A percentile compares a stretch with the other conserved stretches of the same genome.
These are phyloP conservation scores for Pharnaceum exiguum DNA, from an alignment of 148 eudicot species.

Conservation along the genomic window DNA sequence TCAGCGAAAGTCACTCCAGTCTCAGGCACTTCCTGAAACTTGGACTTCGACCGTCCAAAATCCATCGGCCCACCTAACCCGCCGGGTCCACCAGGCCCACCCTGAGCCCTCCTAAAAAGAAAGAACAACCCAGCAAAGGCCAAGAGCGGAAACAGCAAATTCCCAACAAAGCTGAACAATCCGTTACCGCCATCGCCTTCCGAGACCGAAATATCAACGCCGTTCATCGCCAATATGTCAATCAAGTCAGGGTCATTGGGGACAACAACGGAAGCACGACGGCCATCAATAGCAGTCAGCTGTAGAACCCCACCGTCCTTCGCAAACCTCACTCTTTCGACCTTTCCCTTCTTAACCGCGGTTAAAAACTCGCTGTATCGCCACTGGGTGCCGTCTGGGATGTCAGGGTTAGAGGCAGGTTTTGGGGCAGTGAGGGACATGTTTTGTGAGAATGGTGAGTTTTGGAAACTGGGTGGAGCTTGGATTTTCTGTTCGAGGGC, in stretches of 20 bases:
- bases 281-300: slow-evolving; percentile 84
- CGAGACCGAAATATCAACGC: slow-evolving; percentile 88
- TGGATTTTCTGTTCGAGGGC: background rate
- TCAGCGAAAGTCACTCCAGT: slow-evolving; percentile 87
- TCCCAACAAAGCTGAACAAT: slow-evolving; percentile 70
- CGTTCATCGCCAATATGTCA: slow-evolving; percentile 90
- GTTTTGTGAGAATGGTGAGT: slow-evolving; percentile 55
- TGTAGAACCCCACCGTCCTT: slow-evolving; percentile 80
- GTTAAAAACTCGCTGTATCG: slow-evolving; percentile 90
- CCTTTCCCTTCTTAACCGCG: slow-evolving; percentile 94
- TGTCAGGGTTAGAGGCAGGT: slow-evolving; percentile 47
- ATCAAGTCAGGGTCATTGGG: slow-evolving; percentile 96
- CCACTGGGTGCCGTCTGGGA: slow-evolving; percentile 87
- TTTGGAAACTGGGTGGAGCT: slow-evolving; percentile 28
- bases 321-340: slow-evolving; percentile 80
- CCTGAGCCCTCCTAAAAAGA: slow-evolving; percentile 75
- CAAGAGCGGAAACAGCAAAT: slow-evolving; percentile 68
- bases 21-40: slow-evolving; percentile 99
- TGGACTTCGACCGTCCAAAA: slow-evolving; percentile 90
- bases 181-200: slow-evolving; percentile 91
- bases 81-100: slow-evolving; percentile 97
- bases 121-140: slow-evolving; percentile 91
- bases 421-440: slow-evolving; percentile 67
- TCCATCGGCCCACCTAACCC: slow-evolving; percentile 99
- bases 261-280: slow-evolving; percentile 66